These are phyloP conservation scores for Apodospora peruviana DNA, from an alignment of 495 filamentous ascomycete species.

Conservation along the genomic window DNA sequence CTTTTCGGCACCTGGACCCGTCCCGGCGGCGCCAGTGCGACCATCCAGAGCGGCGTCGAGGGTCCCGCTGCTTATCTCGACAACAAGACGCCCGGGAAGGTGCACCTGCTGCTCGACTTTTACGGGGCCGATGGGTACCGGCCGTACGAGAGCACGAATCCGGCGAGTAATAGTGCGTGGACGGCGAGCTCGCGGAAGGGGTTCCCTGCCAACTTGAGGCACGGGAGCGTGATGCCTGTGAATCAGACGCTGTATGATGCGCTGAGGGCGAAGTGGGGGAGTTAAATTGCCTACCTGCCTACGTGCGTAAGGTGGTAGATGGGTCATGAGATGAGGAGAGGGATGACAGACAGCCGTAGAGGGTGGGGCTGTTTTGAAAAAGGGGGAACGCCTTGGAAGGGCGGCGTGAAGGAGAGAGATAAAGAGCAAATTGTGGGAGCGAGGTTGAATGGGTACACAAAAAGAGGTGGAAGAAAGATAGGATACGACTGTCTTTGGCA, in stretches of 20 bases:
- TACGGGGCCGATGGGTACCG: constrained; percentile 47
- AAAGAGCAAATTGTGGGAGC: too few relatives aligned
- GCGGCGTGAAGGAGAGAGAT: too few relatives aligned
- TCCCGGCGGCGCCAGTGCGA: constrained; percentile 33
- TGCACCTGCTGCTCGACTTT: constrained; percentile 44
- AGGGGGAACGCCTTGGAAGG: too few relatives aligned
- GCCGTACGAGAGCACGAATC: constrained; percentile 39
- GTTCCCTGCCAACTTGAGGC: constrained; percentile 43
- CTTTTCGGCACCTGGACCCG: constrained; percentile 49
- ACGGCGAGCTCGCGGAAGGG: constrained; percentile 28
- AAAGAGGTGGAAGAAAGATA: too few relatives aligned
- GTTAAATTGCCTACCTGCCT: too few relatives aligned
- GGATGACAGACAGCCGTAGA: too few relatives aligned
- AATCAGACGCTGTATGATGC: constrained; percentile 34
- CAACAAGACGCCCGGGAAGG: constrained; percentile 34
- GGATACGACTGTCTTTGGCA: too few relatives aligned
- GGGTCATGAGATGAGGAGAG: neutral
- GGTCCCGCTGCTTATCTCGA: constrained; percentile 45
- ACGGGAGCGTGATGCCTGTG: constrained; percentile 44
- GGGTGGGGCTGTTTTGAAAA: too few relatives aligned
- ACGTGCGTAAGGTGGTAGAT: neutral
- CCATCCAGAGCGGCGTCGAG: constrained; percentile 41
- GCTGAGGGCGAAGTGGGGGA: constrained; percentile 34
- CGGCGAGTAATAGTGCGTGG: constrained; percentile 39
- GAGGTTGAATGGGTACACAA: too few relatives aligned